phyloP scores from a whole-genome alignment of 2,329 filamentous ascomycete species.

The Phaeosphaeria sp. region DNA sequence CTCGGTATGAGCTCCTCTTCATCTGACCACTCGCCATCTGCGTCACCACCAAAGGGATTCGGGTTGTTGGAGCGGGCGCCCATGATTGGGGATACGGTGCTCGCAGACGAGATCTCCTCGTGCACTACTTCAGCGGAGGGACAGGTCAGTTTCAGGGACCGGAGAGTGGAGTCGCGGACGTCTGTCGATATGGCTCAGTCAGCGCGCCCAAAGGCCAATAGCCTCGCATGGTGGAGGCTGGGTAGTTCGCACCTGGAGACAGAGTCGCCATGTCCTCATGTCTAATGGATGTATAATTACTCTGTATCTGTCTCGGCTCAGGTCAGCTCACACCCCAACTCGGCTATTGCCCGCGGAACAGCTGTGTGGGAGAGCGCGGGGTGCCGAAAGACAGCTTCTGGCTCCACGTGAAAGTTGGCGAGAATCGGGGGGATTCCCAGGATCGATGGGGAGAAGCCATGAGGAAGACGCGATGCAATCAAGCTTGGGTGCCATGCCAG shows the following conservation, averaged over 20 bases:
- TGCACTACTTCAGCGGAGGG: constrained; percentile 44
- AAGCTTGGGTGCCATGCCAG: background rate
- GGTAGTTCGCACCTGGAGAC: constrained; percentile 29
- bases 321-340: background rate
- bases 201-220: constrained; percentile 15
- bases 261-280: constrained; percentile 32
- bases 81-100: constrained; percentile 22
- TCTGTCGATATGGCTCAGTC: constrained; percentile 36
- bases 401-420: background rate
- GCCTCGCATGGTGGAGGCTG: constrained; percentile 5
- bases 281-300: constrained; percentile 7
- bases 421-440: background rate
- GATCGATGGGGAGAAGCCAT: background rate
- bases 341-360: background rate
- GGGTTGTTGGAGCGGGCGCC: constrained; percentile 17
- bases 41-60: constrained; percentile 39
- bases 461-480: constrained; percentile 2
- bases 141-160: constrained; percentile 45
- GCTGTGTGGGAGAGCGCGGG: background rate
- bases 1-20: constrained; percentile 46
- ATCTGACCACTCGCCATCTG: constrained; percentile 45
- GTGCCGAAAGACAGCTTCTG: background rate
- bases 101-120: constrained; percentile 25
- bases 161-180: constrained; percentile 45
- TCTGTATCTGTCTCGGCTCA: background rate